Evolutionary conservation across 768 basidiomycete genomes (phyloP).

Genomic region (Wakefieldia striispora): DNA sequence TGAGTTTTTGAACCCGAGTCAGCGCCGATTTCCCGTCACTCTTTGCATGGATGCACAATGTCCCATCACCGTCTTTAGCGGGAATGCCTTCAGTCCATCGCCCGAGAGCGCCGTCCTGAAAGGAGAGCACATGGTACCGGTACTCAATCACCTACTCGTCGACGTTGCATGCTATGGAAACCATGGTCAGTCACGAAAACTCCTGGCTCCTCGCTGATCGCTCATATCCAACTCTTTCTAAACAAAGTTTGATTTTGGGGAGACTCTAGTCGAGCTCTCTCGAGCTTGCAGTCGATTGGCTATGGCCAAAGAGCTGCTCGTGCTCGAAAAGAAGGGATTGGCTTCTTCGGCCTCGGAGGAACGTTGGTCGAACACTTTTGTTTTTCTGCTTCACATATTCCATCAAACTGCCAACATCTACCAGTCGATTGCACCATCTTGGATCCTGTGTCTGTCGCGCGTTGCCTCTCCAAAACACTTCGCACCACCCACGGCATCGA

Average conservation of each 20-base stretch:
- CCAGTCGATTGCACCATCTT: slow-evolving; percentile 2
- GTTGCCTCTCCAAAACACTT: not conserved
- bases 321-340: slow-evolving; percentile 6
- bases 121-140: slow-evolving; percentile 3
- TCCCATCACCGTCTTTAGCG: slow-evolving; percentile 5
- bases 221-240: not conserved
- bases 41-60: not conserved
- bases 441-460: slow-evolving; percentile 12
- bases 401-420: slow-evolving; percentile 9
- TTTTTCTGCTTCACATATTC: not conserved
- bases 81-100: slow-evolving; percentile 10
- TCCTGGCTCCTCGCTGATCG: not conserved
- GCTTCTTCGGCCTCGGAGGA: slow-evolving; percentile 10
- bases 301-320: slow-evolving; percentile 4
- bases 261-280: slow-evolving; percentile 2
- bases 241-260: slow-evolving; percentile 6
- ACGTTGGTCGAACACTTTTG: slow-evolving; percentile 2
- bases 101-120: slow-evolving; percentile 8
- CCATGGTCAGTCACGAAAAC: not conserved
- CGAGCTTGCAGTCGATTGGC: slow-evolving; percentile 3
- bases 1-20: too few species aligned
- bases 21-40: not conserved
- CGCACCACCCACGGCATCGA: slow-evolving; percentile 1
- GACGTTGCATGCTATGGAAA: slow-evolving; percentile 9
- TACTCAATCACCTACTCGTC: slow-evolving; percentile 8